Percentiles rank a stretch among this genome's conserved stretches.
These are phyloP conservation scores for Alternaria alternata DNA, from an alignment of 2,329 filamentous ascomycete species.

Conservation along the genomic window DNA sequence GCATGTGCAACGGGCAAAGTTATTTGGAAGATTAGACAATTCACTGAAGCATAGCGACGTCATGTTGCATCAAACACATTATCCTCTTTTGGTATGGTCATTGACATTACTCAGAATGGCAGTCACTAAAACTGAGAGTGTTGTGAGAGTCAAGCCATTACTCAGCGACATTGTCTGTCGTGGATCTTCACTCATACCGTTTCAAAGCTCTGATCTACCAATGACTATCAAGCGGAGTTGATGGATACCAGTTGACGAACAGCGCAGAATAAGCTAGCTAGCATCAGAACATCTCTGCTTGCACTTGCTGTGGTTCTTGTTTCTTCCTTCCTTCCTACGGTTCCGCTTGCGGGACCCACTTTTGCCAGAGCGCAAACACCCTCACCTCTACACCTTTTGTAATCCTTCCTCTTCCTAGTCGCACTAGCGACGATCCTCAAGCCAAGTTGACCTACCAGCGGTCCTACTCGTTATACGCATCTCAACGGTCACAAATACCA, in stretches of 20 bases:
- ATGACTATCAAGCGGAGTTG: neutral
- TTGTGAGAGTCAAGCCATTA: neutral
- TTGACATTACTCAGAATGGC: neutral
- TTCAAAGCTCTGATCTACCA: neutral
- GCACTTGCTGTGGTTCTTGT: neutral
- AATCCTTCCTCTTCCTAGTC: neutral
- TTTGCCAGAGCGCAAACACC: neutral
- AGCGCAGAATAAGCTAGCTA: neutral
- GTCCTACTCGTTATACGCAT: neutral
- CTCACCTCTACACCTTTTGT: neutral
- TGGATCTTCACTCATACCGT: neutral
- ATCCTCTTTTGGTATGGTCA: neutral
- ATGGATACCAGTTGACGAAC: neutral
- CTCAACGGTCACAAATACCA: neutral
- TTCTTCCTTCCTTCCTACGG: neutral
- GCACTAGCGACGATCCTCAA: neutral
- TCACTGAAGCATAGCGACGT: neutral
- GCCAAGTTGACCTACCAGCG: neutral
- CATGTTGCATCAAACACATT: neutral
- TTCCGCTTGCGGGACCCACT: neutral
- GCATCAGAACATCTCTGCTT: neutral
- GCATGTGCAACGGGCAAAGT: slow-evolving; percentile 16
- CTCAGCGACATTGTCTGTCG: neutral
- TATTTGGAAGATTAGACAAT: slow-evolving; percentile 28
- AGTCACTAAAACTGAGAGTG: neutral